phyloP scores from a whole-genome alignment of 306 rosid species.

The Sicyos baderoa region DNA sequence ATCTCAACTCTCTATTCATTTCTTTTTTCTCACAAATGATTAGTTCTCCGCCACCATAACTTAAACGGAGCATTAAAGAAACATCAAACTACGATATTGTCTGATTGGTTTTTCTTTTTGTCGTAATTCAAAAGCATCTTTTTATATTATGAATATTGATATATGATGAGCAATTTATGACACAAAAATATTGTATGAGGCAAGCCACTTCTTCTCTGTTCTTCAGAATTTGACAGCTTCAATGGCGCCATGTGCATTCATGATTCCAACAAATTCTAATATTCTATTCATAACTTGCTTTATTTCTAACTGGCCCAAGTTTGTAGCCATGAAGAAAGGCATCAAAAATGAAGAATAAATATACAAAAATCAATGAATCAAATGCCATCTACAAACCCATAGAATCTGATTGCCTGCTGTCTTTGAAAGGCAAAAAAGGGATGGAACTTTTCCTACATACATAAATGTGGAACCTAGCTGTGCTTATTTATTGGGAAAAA shows the following conservation, averaged over 20 bases:
- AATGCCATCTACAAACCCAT: neutral
- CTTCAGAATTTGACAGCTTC: too few species aligned
- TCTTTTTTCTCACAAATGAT: too few species aligned
- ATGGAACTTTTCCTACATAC: neutral
- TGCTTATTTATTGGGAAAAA: slow-evolving; percentile 9
- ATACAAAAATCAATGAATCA: slow-evolving; percentile 5
- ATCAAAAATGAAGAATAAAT: neutral
- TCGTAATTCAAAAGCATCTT: too few species aligned
- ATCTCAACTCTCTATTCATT: too few species aligned
- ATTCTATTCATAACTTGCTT: neutral
- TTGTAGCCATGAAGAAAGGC: neutral
- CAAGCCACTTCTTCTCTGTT: too few species aligned
- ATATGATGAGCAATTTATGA: too few species aligned
- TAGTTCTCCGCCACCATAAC: too few species aligned
- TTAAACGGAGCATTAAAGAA: too few species aligned
- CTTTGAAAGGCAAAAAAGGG: neutral
- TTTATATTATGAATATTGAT: too few species aligned
- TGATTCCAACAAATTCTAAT: neutral
- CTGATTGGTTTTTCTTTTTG: too few species aligned
- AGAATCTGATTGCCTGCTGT: neutral
- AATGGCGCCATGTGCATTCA: neutral
- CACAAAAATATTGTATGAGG: too few species aligned
- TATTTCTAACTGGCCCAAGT: neutral
- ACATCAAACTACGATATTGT: too few species aligned
- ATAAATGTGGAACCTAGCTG: neutral